Evolutionary conservation across 139 green algal species (phyloP).

Genomic region (Haematococcus lacustris): DNA sequence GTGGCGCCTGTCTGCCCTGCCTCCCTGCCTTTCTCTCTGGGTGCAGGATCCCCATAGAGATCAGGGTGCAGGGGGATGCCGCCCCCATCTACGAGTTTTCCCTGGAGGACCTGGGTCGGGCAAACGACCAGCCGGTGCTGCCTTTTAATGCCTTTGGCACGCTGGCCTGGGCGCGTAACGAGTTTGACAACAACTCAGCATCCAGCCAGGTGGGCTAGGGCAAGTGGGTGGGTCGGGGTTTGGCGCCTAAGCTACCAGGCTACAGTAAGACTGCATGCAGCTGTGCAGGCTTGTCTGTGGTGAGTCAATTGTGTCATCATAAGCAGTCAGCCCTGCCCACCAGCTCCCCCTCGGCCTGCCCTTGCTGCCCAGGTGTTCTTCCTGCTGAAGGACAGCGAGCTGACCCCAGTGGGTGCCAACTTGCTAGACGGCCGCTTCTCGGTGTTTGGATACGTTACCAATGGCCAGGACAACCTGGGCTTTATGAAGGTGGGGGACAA

Average conservation of each 20-base stretch:
- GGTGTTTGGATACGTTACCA: conserved; percentile 95
- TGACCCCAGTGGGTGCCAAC: conserved; percentile 94
- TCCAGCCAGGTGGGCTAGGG: conserved; percentile 46
- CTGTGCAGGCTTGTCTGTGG: too few species aligned
- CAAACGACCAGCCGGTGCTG: conserved; percentile 81
- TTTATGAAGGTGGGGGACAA: conserved; percentile 73
- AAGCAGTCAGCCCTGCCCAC: too few species aligned
- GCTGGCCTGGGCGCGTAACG: conserved; percentile 82
- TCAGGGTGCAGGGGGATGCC: conserved; percentile 83
- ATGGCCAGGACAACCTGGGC: conserved; percentile 52
- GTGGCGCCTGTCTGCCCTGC: too few species aligned
- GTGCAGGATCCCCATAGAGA: conserved; percentile 85
- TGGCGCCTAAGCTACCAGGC: too few species aligned
- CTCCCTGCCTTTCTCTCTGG: not conserved
- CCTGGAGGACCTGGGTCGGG: conserved; percentile 87
- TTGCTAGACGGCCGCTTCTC: conserved; percentile 96
- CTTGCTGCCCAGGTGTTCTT: conserved; percentile 98
- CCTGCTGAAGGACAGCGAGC: conserved; percentile 96
- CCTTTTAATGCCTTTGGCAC: conserved; percentile 99
- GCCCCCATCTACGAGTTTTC: conserved; percentile 90
- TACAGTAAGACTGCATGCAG: too few species aligned
- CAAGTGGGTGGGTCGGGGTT: not conserved
- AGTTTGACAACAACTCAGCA: conserved; percentile 94
- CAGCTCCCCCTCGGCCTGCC: too few species aligned
- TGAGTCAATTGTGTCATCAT: too few species aligned